A percentile compares a stretch with the other conserved stretches of the same genome.
Evolutionary conservation across 2,329 filamentous ascomycete species (phyloP).

Genomic region (Ceratocystis eucalypticola): DNA sequence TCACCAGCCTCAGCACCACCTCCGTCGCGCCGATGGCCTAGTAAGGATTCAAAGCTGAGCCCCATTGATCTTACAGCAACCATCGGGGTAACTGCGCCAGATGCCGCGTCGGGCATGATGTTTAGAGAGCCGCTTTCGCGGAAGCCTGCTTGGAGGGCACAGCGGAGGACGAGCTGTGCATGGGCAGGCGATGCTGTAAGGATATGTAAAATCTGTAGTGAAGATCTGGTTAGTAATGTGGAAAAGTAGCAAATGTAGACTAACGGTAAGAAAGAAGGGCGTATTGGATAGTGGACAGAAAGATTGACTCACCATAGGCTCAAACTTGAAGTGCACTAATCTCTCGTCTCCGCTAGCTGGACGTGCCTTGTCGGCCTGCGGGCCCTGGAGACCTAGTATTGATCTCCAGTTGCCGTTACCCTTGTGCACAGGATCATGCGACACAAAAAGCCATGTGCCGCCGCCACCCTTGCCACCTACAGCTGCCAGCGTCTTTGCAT

Average conservation of each 20-base stretch:
- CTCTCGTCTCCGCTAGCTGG: slow-evolving; percentile 28
- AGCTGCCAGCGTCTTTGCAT: slow-evolving; percentile 34
- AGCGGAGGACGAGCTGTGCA: slow-evolving; percentile 61
- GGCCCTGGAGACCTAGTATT: slow-evolving; percentile 32
- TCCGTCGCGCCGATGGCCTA: slow-evolving; percentile 41
- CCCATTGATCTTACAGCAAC: slow-evolving; percentile 78
- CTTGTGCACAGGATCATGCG: slow-evolving; percentile 54
- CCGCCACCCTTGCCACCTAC: slow-evolving; percentile 76
- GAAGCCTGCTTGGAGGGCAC: slow-evolving; percentile 70
- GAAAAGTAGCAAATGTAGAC: neutral
- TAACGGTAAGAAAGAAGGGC: neutral
- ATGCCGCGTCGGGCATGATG: slow-evolving; percentile 30
- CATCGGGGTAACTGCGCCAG: slow-evolving; percentile 43
- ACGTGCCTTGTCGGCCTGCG: slow-evolving; percentile 21
- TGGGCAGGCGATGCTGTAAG: slow-evolving; percentile 61
- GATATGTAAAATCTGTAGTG: slow-evolving; percentile 67
- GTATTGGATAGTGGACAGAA: neutral
- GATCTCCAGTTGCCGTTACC: slow-evolving; percentile 23
- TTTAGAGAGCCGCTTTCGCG: slow-evolving; percentile 79
- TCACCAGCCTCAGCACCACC: slow-evolving; percentile 28
- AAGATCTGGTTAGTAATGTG: neutral
- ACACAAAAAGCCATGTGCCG: slow-evolving; percentile 76
- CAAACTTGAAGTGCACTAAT: slow-evolving; percentile 77
- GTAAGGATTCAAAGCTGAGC: slow-evolving; percentile 64
- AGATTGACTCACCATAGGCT: slow-evolving; percentile 63